A percentile compares a stretch with the other conserved stretches of the same genome.
These are phyloP conservation scores for Penicillium mononematosum DNA, from an alignment of 495 filamentous ascomycete species.

Conservation along the genomic window DNA sequence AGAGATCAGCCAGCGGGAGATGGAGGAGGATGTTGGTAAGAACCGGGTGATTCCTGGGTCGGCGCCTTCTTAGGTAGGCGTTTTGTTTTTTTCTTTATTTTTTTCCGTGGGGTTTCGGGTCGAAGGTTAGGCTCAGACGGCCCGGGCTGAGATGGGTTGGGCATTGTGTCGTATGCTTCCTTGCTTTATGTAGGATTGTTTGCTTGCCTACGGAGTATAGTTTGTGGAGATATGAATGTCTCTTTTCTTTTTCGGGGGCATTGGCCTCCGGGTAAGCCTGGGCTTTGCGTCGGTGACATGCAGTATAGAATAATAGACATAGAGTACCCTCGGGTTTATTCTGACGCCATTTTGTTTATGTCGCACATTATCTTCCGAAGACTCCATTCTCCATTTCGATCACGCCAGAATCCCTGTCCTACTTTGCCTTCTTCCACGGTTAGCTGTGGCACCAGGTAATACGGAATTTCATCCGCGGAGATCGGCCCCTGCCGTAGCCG, in stretches of 20 bases:
- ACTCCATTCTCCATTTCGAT: no score
- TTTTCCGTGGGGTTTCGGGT: not conserved
- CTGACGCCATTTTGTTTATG: not conserved
- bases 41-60: constrained; percentile 36
- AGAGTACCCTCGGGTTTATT: not conserved
- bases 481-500: constrained; percentile 23
- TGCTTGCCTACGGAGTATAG: not conserved
- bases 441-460: not conserved
- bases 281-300: not conserved
- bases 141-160: not conserved
- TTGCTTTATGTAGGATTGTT: not conserved
- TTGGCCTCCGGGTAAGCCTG: not conserved
- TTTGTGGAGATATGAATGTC: not conserved
- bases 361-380: no score
- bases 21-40: constrained; percentile 27
- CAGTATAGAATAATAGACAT: not conserved
- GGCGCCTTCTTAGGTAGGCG: constrained; percentile 23
- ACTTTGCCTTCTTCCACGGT: not conserved
- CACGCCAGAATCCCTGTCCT: no score
- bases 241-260: not conserved
- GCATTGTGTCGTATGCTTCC: not conserved
- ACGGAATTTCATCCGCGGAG: constrained; percentile 21
- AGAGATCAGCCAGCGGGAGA: constrained; percentile 37
- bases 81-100: no score
- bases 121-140: not conserved